Base-by-base conservation (phyloP, 2,329 filamentous ascomycete species). In the Bipolaris cookei region DNA sequence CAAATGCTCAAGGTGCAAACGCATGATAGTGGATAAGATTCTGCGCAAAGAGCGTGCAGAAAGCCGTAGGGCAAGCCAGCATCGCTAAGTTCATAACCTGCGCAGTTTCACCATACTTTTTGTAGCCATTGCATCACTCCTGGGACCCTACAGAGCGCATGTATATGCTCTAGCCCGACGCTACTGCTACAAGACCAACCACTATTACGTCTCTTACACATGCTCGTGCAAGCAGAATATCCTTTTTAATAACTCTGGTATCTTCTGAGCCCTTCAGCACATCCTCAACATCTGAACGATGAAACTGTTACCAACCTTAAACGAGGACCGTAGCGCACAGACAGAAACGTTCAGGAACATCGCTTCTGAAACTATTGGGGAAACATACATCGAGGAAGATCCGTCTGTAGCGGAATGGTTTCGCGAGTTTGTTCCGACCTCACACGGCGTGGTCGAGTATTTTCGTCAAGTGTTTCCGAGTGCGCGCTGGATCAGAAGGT, bases 351-450 rank as follows among this genome's bases (percentile, higher is more conserved):
- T 68, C 3, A 54, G 63, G 43, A 50, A 66, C 16, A 59, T 63
- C 23, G 66, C 69, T 1, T 51, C 57, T 39, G 67, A 66, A 21
- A 62, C 66, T 13, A 59, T 71, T 35, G 65, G 64, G 2, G 58
- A 63, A 6, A 49, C 62, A 1, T 73, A 70, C 45, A 47, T 66
- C 32, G 71, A 74, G 48, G 62, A 73, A 28, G 70, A 73, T 25
- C 71, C 71, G 6, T 67, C 68, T 1, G 65, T 69, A 18, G 56
- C 58, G 43, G 71, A 74, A 51, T 74, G 65, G 64, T 60, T 74
- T 45, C 54, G 57, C 46, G 61, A 57, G 16, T 56, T 69, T 23
- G 51, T 62, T 39, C 71, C 71, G 13, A 68, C 70, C n/a, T 59
- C 55, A 42, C 51, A 59, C 18, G 69, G 57, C 44, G 61, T 59